Evolutionary conservation across 2,329 filamentous ascomycete genomes (phyloP).

Genomic region (Aureobasidium sp.): DNA sequence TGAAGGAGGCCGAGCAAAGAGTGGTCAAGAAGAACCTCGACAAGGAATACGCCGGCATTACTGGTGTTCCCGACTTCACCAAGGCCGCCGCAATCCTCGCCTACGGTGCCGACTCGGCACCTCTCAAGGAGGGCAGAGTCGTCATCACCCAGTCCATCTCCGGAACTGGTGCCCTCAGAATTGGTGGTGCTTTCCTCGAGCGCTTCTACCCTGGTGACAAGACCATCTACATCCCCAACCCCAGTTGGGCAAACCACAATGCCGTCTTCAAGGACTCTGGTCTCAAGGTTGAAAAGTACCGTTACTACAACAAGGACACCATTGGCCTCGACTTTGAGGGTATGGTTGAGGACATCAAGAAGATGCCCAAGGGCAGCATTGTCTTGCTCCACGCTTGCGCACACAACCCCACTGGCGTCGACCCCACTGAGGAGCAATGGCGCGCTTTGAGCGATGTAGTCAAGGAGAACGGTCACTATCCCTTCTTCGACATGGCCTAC

Average conservation of each 20-base stretch:
- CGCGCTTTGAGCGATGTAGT: conserved; percentile 78
- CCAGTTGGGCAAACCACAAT: conserved; percentile 97
- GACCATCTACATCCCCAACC: conserved; percentile 92
- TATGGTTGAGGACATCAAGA: conserved; percentile 83
- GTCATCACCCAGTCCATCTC: conserved; percentile 98
- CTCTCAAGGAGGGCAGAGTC: conserved; percentile 66
- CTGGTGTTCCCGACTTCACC: conserved; percentile 89
- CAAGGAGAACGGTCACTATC: conserved; percentile 80
- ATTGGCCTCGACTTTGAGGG: conserved; percentile 97
- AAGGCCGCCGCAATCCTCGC: conserved; percentile 84
- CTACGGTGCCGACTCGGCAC: conserved; percentile 73
- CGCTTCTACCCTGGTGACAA: conserved; percentile 87
- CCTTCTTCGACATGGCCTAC: conserved; percentile 99
- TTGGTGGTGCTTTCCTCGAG: conserved; percentile 87
- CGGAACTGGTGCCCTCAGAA: conserved; percentile 89
- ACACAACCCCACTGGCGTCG: conserved; percentile 95
- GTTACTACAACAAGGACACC: conserved; percentile 98
- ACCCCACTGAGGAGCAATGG: conserved; percentile 90
- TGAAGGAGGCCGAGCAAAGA: conserved; percentile 81
- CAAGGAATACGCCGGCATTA: conserved; percentile 98
- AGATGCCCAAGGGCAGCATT: conserved; percentile 76
- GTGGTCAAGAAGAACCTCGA: conserved; percentile 71
- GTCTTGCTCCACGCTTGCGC: conserved; percentile 95
- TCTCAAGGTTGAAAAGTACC: conserved; percentile 86
- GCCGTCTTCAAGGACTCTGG: conserved; percentile 93